phyloP scores from a whole-genome alignment of 1,284 basidiomycete species.

The Puccinia hordei region DNA sequence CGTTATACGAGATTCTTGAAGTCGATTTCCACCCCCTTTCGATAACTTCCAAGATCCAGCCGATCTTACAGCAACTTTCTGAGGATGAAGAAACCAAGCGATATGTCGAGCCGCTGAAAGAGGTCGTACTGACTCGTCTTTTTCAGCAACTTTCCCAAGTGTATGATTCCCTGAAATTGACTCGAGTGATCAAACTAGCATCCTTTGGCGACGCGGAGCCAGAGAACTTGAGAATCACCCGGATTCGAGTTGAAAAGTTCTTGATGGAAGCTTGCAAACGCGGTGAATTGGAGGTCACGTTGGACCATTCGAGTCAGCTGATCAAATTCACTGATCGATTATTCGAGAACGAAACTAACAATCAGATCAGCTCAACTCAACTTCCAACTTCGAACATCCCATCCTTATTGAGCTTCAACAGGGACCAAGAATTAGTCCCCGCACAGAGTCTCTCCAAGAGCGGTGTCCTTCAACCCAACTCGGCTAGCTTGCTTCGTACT shows the following conservation, averaged over 20 bases:
- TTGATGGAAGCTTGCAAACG: conserved; percentile 86
- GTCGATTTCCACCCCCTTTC: conserved; percentile 92
- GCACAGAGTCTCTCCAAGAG: conserved; percentile 59
- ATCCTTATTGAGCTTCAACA: conserved; percentile 55
- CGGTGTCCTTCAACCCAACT: conserved; percentile 68
- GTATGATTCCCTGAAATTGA: conserved; percentile 83
- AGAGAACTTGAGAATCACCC: conserved; percentile 55
- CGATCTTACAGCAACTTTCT: conserved; percentile 73
- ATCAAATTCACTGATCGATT: conserved; percentile 72
- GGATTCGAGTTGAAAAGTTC: conserved; percentile 65
- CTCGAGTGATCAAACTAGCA: conserved; percentile 71
- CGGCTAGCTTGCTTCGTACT: conserved; percentile 71
- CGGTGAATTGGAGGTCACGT: conserved; percentile 81
- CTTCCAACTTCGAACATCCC: conserved; percentile 60
- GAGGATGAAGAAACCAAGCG: conserved; percentile 63
- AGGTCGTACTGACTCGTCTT: conserved; percentile 88
- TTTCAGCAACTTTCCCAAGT: conserved; percentile 91
- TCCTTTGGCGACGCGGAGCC: conserved; percentile 71
- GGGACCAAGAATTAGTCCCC: conserved; percentile 63
- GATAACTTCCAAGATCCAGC: conserved; percentile 79
- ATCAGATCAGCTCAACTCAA: conserved; percentile 45
- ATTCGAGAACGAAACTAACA: conserved; percentile 38
- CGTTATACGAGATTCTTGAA: conserved; percentile 87
- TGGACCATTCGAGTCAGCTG: conserved; percentile 84
- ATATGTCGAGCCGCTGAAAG: conserved; percentile 87